phyloP scores from a whole-genome alignment of 2,329 filamentous ascomycete species.

The Beauveria asiatica region DNA sequence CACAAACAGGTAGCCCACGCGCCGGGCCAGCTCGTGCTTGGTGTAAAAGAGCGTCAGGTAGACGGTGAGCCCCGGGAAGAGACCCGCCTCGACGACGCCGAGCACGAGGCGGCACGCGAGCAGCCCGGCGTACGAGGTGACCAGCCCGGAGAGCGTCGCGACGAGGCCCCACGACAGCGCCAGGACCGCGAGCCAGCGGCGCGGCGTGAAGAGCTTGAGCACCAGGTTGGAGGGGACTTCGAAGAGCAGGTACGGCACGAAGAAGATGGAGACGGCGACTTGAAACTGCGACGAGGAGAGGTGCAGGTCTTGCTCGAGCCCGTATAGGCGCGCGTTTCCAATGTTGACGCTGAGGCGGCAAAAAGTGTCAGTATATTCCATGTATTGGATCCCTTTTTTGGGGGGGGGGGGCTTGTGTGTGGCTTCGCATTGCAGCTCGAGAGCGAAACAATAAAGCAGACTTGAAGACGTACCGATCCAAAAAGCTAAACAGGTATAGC shows the following conservation, averaged over 20 bases:
- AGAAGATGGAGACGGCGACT: conserved; percentile 56
- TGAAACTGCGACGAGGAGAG: conserved; percentile 60
- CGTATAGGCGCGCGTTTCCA: conserved; percentile 60
- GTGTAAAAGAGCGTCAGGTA: conserved; percentile 73
- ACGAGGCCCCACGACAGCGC: conserved; percentile 57
- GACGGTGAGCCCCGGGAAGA: conserved; percentile 60
- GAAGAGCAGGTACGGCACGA: conserved; percentile 54
- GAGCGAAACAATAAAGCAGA: no score
- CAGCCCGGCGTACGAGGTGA: conserved; percentile 54
- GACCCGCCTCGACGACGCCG: conserved; percentile 58
- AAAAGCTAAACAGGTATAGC: conserved; percentile 66
- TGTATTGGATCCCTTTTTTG: no score
- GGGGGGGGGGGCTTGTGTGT: neutral
- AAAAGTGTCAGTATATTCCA: neutral
- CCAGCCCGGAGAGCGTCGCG: conserved; percentile 61
- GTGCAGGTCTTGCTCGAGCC: conserved; percentile 53
- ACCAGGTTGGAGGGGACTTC: conserved; percentile 59
- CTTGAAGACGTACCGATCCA: conserved; percentile 50
- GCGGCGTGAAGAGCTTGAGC: conserved; percentile 53
- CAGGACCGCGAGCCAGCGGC: conserved; percentile 57
- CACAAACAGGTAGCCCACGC: conserved; percentile 66
- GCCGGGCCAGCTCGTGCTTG: conserved; percentile 61
- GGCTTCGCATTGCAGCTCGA: no score
- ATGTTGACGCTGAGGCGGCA: conserved; percentile 52
- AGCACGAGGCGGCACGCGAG: conserved; percentile 62